Base-by-base conservation (phyloP, 495 filamentous ascomycete genomes). In the Xylaria venustula region DNA sequence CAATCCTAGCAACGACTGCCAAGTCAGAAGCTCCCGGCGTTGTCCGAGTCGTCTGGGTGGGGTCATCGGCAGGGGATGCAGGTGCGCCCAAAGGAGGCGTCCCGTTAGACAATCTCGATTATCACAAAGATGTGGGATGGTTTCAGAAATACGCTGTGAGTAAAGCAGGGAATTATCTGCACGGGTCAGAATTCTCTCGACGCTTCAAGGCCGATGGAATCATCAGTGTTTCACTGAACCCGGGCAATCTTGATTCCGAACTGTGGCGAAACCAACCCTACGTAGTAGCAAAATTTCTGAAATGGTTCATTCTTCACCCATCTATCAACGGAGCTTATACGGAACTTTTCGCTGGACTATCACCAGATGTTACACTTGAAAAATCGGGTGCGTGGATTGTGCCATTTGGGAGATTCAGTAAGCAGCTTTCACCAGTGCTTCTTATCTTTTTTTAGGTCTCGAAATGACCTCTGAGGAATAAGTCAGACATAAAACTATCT, bases 11-110 rank as follows among this genome's bases (percentile, higher is more conserved):
- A 12, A 54, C 63, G 2, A 76, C 77, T 0, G 76, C 75, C 0
- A 74, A 71, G 12, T 17, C 46, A 0, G 54, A 57, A 8, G 67
- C 69, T 0, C 44, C 68, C 1, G 69, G 71, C 32, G 64, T 51
- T n/a, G 75, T 78, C 3, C 71, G 80, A 3, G 73, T 82, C 2
- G 70, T 78, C 28, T 85, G 81, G 79, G 62, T 73, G 12, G 28
- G 61, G 2, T 70, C 65, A 60, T 54, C 36, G 60, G 63, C n/a
- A 67, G 72, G 17, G 15, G 67, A n/a, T 48, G 65, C 34, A 17
- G 60, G 67, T 30, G 59, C 69, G 7, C 54, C 42, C 6, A 59
- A 67, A 17, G 68, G 65, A 49, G 66, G 68, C 25, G 40, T 68
- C 14, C 23, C 37, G 17, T 26, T 60, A 1, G 50, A 62, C 15